Evolutionary conservation across 1,284 basidiomycete species (phyloP), one percentile per base, ranked within the genome.

Genomic region (Gymnopus androsaceus): DNA sequence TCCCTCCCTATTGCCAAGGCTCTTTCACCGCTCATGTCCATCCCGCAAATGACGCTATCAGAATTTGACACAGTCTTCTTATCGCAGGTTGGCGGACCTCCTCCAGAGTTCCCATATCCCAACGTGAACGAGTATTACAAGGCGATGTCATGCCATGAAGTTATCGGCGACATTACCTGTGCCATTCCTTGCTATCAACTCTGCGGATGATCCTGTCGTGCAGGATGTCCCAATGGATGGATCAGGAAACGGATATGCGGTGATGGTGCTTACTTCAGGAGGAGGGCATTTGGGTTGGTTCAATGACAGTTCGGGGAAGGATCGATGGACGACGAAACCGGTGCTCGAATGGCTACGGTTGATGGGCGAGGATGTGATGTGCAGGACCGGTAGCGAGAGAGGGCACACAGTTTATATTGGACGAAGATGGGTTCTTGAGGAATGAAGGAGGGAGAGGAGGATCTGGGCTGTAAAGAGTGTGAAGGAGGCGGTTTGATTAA

Each of bases 271-370:
- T 53, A 96, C 96, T 0, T 75, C 79, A 33, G 79, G 81, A 15
- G 96, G 97, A 1, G 97, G 97, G 0, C 96, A 99, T 74, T 78
- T 99, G 15, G 96, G 96, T 30, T 98, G 94, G 95, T 98, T 96
- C 68, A 85, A 90, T 63, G 69, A 69, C 57, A 75, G 78, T 33
- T 52, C 53, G 8, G 57, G 57, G 19, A 68, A 72, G 56, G 77
- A 78, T 57, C 74, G 90, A 52, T 94, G 91, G 92, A 78, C 89
- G 51, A 80, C 78, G 15, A 75, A 78, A 60, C 92, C 92, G 9
- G 85, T 89, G 4, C 64, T 92, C 8, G 87, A 94, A 67, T 94
- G 88, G 89, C 65, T 91, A 42, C 78, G 73, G 58, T 74, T 87
- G 36, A 75, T 80, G 37, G 83, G 78, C 25, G 79, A 87, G 55